phyloP scores from a whole-genome alignment of 1,139 yeast genomes.

The Suhomyces maxii region DNA sequence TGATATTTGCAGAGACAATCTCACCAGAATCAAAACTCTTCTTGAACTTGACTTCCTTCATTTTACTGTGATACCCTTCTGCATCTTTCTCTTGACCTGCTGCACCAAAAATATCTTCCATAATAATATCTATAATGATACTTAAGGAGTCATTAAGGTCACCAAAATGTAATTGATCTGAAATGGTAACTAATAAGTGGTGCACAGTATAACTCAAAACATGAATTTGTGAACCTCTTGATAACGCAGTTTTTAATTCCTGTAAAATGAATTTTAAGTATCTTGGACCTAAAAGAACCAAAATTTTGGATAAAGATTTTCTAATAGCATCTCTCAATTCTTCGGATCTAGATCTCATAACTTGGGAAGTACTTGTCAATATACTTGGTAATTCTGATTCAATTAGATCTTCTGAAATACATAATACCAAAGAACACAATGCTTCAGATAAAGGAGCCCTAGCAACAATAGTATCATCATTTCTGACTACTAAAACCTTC shows the following conservation, averaged over 20 bases:
- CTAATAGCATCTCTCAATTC: constrained; percentile 88
- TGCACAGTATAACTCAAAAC: constrained; percentile 89
- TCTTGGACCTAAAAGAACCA: constrained; percentile 64
- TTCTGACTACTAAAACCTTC: constrained; percentile 58
- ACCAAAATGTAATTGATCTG: constrained; percentile 54
- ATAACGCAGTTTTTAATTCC: constrained; percentile 76
- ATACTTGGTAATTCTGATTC: constrained; percentile 73
- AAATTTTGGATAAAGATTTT: constrained; percentile 67
- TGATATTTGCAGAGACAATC: constrained; percentile 64
- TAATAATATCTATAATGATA: constrained; percentile 66
- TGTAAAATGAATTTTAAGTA: constrained; percentile 73
- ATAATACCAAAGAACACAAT: constrained; percentile 64
- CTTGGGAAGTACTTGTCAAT: constrained; percentile 82
- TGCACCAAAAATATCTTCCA: constrained; percentile 92
- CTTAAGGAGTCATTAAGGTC: constrained; percentile 72
- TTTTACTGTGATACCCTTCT: constrained; percentile 81
- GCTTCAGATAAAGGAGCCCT: constrained; percentile 86
- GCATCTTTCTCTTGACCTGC: constrained; percentile 96
- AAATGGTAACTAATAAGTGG: constrained; percentile 58
- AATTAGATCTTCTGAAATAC: constrained; percentile 59
- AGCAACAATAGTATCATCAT: constrained; percentile 74
- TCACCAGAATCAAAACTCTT: constrained; percentile 90
- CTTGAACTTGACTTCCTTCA: constrained; percentile 88
- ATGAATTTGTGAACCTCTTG: constrained; percentile 92
- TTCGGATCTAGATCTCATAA: constrained; percentile 81